These are phyloP conservation scores for Phellopilus nigrolimitatus DNA, from an alignment of 1,284 basidiomycete species.

Conservation along the genomic window DNA sequence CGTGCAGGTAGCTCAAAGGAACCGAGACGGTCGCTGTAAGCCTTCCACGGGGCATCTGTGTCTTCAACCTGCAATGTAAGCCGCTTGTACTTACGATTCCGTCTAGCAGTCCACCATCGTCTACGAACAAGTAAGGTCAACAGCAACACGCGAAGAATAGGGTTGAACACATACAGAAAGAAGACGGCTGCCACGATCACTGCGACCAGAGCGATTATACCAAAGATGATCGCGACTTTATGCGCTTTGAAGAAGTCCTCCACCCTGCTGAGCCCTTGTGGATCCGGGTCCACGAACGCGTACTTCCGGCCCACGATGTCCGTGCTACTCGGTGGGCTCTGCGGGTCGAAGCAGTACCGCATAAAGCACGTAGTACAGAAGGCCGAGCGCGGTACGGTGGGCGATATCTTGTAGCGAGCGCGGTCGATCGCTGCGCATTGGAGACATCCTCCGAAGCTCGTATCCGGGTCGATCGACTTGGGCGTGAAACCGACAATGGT, in stretches of 20 bases:
- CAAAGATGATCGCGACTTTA: constrained; percentile 40
- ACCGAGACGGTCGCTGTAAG: constrained; percentile 18
- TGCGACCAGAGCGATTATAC: constrained; percentile 34
- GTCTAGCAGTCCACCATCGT: constrained; percentile 4
- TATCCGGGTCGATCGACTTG: constrained; percentile 41
- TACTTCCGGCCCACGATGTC: constrained; percentile 41
- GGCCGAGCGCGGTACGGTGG: constrained; percentile 33
- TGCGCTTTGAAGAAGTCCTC: constrained; percentile 35
- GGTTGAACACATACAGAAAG: constrained; percentile 31
- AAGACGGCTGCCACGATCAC: constrained; percentile 34
- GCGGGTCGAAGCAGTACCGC: constrained; percentile 50
- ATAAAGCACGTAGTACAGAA: constrained; percentile 45
- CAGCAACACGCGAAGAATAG: too few relatives aligned
- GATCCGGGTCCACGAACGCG: constrained; percentile 45
- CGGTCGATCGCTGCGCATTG: constrained; percentile 53
- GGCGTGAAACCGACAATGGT: constrained; percentile 55
- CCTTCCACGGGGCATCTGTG: constrained; percentile 19
- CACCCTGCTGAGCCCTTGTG: constrained; percentile 36
- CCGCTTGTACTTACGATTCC: constrained; percentile 16
- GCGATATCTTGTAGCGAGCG: constrained; percentile 29
- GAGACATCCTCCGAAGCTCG: constrained; percentile 47
- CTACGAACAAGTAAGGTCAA: too few relatives aligned
- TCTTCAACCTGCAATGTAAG: constrained; percentile 13
- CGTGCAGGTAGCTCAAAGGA: constrained; percentile 15
- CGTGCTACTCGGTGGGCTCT: constrained; percentile 37